A percentile compares a stretch with the other conserved stretches of the same genome.
Conservation (phyloP, 2,329 filamentous ascomycete genomes). For the Fusarium lateritium region DNA sequence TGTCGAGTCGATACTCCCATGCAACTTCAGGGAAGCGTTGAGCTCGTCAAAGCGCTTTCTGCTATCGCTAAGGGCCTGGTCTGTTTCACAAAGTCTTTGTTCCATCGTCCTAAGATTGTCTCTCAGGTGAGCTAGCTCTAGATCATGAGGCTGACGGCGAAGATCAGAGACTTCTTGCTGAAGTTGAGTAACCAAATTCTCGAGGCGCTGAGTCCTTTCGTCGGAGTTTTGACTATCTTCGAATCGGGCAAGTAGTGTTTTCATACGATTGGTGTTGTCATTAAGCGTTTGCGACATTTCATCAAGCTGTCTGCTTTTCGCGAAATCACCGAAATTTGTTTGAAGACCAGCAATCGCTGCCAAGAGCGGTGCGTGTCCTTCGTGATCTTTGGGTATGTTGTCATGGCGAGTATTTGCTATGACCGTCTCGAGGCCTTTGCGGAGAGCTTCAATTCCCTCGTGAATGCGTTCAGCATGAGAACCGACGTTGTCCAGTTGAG, state of each 20-base stretch:
- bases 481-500: not conserved
- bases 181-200: not conserved
- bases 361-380: not conserved
- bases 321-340: not conserved
- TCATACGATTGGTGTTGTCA: not conserved
- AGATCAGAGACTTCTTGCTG: rapidly evolving
- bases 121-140: no score
- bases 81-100: not conserved
- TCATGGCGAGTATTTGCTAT: rapidly evolving
- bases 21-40: not conserved
- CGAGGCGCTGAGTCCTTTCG: rapidly evolving
- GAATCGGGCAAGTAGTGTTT: not conserved
- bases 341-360: not conserved
- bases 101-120: no score
- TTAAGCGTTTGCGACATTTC: not conserved
- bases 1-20: no score
- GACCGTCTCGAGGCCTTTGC: not conserved
- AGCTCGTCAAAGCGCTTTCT: not conserved
- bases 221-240: not conserved
- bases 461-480: not conserved
- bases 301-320: not conserved
- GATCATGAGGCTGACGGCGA: no score
- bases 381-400: rapidly evolving
- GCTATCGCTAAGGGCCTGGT: rapidly evolving
- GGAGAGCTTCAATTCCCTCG: not conserved